These are phyloP conservation scores for Talaromyces piceae DNA, from an alignment of 2,329 filamentous ascomycete species.

Conservation along the genomic window DNA sequence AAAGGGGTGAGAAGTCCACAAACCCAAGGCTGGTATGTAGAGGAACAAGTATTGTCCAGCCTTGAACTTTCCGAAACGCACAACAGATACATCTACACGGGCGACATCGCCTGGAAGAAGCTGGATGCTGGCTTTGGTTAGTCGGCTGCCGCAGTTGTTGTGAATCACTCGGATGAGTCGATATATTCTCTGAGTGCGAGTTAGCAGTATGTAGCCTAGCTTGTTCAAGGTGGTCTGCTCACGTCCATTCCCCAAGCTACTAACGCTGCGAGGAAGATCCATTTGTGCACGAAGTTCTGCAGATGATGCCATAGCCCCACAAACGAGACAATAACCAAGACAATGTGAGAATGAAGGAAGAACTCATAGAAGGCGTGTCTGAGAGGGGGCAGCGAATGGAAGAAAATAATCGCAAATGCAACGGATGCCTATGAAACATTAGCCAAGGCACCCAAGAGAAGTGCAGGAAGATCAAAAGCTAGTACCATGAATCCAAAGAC, in stretches of 20 bases:
- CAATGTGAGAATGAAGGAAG: constrained; percentile 79
- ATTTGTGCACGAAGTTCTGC: constrained; percentile 6
- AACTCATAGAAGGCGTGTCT: constrained; percentile 96
- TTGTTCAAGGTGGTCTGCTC: constrained; percentile 1
- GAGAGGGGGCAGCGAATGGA: constrained; percentile 32
- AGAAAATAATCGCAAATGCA: constrained; percentile 5
- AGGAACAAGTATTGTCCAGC: constrained; percentile 65
- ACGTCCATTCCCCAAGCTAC: constrained; percentile 62
- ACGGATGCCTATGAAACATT: constrained; percentile 1
- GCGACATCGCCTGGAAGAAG: constrained; percentile 58
- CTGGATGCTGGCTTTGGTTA: constrained; percentile 56
- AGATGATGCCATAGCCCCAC: constrained; percentile 68
- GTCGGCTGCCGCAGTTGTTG: constrained; percentile 29
- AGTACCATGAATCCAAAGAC: constrained; percentile 8
- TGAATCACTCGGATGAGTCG: constrained; percentile 6
- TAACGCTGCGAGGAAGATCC: constrained; percentile 57
- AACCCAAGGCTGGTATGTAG: constrained; percentile 53
- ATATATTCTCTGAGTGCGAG: constrained; percentile 6
- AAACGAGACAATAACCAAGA: constrained; percentile 61
- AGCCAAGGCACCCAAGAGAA: background rate
- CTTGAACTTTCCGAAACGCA: constrained; percentile 53
- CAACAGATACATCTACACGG: constrained; percentile 58
- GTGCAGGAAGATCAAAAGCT: background rate
- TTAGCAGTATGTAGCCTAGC: no score
- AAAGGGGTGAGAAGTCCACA: constrained; percentile 67